Evolutionary conservation across 768 basidiomycete species (phyloP).

Genomic region (Flagelloscypha sp.): DNA sequence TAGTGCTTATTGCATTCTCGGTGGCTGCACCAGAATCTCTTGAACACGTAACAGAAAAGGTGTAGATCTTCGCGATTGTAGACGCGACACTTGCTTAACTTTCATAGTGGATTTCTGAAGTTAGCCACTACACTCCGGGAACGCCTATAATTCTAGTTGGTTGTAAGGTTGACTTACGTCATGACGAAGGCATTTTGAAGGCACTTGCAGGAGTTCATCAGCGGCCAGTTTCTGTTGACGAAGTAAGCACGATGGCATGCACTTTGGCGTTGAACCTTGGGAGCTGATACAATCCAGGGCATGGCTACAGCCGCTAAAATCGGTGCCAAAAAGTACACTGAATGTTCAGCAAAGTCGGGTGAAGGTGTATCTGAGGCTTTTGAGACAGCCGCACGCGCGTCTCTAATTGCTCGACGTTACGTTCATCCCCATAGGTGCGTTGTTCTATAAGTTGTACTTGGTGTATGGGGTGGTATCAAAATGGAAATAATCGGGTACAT

Average conservation of each 20-base stretch:
- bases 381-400: slow-evolving; percentile 39
- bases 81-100: no score
- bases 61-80: neutral
- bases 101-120: no score
- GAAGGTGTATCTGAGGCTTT: slow-evolving; percentile 46
- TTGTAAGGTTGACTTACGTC: no score
- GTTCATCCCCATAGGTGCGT: neutral
- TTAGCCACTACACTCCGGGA: no score
- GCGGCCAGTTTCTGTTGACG: no score
- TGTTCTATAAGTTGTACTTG: slow-evolving; percentile 1
- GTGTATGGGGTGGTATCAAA: no score
- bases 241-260: neutral
- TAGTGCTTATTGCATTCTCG: slow-evolving; percentile 79
- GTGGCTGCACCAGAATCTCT: slow-evolving; percentile 70
- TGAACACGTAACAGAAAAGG: slow-evolving; percentile 75
- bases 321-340: slow-evolving; percentile 42
- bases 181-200: no score
- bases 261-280: neutral
- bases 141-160: no score
- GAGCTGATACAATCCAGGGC: slow-evolving; percentile 22
- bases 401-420: slow-evolving; percentile 20
- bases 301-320: slow-evolving; percentile 39
- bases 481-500: no score
- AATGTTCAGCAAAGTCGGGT: slow-evolving; percentile 42
- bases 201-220: no score